Evolutionary conservation across 768 basidiomycete species (phyloP), one percentile per base, ranked within the genome.

Genomic region (Boletellus sp.): DNA sequence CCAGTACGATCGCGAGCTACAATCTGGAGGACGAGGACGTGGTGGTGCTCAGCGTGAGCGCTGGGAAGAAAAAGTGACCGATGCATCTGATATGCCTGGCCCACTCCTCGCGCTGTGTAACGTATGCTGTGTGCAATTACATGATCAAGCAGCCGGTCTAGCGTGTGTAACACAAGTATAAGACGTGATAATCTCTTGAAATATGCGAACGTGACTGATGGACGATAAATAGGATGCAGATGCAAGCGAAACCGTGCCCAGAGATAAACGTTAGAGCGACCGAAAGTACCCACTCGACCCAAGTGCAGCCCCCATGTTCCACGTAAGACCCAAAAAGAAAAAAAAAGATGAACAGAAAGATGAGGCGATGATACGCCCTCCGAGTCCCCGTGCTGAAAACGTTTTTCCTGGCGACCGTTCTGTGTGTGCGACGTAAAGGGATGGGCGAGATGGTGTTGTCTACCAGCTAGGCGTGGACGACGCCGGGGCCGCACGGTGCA

Each of bases 11-110:
- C 58, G 94, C 91, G 22, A 79, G 75, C 55, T 87, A 90, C 61
- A 97, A 97, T 66, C 64, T 97, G 57, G 93, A 94, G 68, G 91
- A 95, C 56, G 94, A 94, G 61, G 94, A 97, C 66, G 53, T 82
- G 46, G 68, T 97, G 17, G 78, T 85, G 15, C 75, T 96, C 59
- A 87, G 80, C 47, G 75, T 97, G 31, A 81, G 87, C 50, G 85
- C 88, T 47, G 70, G 74, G 52, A 89, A 81, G 75, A 93, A 87
- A 73, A 88, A 81, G 72, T 82, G 64, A 69, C 64, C 17, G 28
- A 17, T 40, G 22, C 33, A 23, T 7, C 41, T 36, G n/a, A n/a
- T 49, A 31, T 44, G n/a, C 44, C 16, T 39, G 16, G n/a, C 46
- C 37, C 37, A 22, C n/a, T 55, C 38, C 34, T 16, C 19, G 5